Conservation (phyloP, 371 early-diverging fungal species). For the Mortierella sp. region DNA sequence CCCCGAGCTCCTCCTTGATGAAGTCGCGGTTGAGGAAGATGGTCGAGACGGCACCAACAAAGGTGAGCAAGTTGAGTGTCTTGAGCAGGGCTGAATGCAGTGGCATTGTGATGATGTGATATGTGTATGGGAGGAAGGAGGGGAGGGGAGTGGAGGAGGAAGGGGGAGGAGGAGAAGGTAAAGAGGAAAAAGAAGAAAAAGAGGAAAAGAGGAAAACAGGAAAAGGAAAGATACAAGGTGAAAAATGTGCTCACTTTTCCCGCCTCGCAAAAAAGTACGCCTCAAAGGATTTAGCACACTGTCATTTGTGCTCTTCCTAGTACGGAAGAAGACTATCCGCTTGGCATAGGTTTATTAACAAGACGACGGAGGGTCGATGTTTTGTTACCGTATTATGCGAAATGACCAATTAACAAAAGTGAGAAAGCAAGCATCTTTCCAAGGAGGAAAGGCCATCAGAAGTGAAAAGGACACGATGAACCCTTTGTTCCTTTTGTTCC, state of each 20-base stretch:
- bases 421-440: too few relatives aligned
- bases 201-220: constrained; percentile 1
- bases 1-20: constrained; percentile 1
- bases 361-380: too few relatives aligned
- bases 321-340: too few relatives aligned
- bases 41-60: constrained; percentile 24
- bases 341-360: neutral
- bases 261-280: neutral
- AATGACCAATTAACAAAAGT: too few relatives aligned
- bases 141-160: neutral
- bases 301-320: neutral
- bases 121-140: neutral
- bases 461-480: too few relatives aligned
- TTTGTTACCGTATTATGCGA: too few relatives aligned
- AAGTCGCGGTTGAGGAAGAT: constrained; percentile 29
- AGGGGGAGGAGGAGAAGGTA: neutral
- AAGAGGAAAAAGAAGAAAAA: neutral
- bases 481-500: too few relatives aligned
- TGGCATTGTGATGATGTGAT: constrained; percentile 12
- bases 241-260: constrained; percentile 5
- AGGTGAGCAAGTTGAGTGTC: constrained; percentile 46
- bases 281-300: neutral
- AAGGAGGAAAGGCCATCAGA: too few relatives aligned
- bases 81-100: constrained; percentile 45
- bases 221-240: neutral